A percentile compares a stretch with the other conserved stretches of the same genome.
These are phyloP conservation scores for Curvularia eragrostidis DNA, from an alignment of 2,329 filamentous ascomycete genomes.

Conservation along the genomic window DNA sequence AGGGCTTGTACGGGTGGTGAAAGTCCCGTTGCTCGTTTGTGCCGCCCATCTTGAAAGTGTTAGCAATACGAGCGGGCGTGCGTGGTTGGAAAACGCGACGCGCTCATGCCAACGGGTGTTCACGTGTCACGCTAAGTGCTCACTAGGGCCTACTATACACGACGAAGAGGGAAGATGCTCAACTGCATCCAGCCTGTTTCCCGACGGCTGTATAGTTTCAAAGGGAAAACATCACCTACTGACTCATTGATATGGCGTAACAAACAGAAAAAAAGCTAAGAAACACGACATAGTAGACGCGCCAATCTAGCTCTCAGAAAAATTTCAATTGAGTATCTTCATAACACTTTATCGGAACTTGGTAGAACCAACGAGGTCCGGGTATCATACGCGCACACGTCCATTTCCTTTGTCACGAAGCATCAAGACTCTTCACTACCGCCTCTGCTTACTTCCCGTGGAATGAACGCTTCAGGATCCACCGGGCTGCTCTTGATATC, in stretches of 20 bases:
- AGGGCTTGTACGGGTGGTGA: conserved; percentile 86
- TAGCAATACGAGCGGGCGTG: not conserved
- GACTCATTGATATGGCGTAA: not conserved
- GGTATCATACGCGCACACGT: conserved; percentile 2
- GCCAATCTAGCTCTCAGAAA: not conserved
- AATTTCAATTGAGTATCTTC: not conserved
- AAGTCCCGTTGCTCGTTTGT: conserved; percentile 61
- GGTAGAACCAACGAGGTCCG: conserved; percentile 1
- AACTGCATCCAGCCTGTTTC: not conserved
- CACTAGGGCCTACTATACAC: not conserved
- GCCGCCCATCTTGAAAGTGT: conserved; percentile 25
- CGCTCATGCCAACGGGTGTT: conserved; percentile 16
- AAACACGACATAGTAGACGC: not conserved
- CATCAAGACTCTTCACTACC: conserved; percentile 33
- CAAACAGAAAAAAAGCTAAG: not conserved
- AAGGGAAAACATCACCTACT: not conserved
- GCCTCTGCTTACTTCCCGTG: conserved; percentile 55
- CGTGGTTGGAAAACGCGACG: conserved; percentile 8
- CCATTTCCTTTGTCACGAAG: not conserved
- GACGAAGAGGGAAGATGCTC: not conserved
- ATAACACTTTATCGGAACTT: not conserved
- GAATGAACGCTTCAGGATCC: conserved; percentile 75
- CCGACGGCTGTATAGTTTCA: too few species aligned
- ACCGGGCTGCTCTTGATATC: conserved; percentile 67
- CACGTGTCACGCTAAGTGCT: conserved; percentile 13